Evolutionary conservation across 2,329 filamentous ascomycete genomes (phyloP).

Genomic region (Alternaria burnsii): DNA sequence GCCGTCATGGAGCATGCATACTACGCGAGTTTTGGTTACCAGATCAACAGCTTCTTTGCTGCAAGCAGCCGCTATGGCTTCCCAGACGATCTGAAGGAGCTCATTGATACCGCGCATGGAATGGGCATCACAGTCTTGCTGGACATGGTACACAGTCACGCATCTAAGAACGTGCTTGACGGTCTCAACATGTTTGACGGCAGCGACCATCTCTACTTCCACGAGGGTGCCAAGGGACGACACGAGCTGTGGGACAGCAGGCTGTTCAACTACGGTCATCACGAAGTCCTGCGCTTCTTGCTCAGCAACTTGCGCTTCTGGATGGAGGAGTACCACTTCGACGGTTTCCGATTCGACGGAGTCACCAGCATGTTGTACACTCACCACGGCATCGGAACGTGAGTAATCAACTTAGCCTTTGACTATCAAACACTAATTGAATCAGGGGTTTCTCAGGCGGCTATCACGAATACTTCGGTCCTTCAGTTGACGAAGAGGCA

Average conservation of each 20-base stretch:
- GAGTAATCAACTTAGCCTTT: slow-evolving; percentile 53
- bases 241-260: slow-evolving; percentile 97
- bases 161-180: slow-evolving; percentile 95
- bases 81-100: slow-evolving; percentile 94
- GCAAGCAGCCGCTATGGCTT: slow-evolving; percentile 94
- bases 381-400: slow-evolving; percentile 97
- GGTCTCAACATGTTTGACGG: slow-evolving; percentile 96
- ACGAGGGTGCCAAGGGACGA: slow-evolving; percentile 80
- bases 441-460: slow-evolving; percentile 91
- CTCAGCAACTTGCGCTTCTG: slow-evolving; percentile 96
- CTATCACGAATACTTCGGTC: slow-evolving; percentile 97
- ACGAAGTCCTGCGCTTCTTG: slow-evolving; percentile 95
- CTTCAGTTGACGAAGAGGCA: slow-evolving; percentile 88
- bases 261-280: slow-evolving; percentile 94
- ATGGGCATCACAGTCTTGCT: slow-evolving; percentile 90
- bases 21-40: slow-evolving; percentile 98
- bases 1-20: slow-evolving; percentile 99
- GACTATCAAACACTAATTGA: slow-evolving; percentile 27
- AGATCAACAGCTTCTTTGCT: slow-evolving; percentile 98
- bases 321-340: slow-evolving; percentile 98
- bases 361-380: slow-evolving; percentile 98
- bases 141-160: slow-evolving; percentile 97
- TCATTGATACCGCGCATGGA: slow-evolving; percentile 92
- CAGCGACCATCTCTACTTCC: slow-evolving; percentile 95
- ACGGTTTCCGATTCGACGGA: slow-evolving; percentile 97